A percentile compares a stretch with the other conserved stretches of the same genome.
Evolutionary conservation across 768 basidiomycete genomes (phyloP).

Genomic region (Trametes cubensis): DNA sequence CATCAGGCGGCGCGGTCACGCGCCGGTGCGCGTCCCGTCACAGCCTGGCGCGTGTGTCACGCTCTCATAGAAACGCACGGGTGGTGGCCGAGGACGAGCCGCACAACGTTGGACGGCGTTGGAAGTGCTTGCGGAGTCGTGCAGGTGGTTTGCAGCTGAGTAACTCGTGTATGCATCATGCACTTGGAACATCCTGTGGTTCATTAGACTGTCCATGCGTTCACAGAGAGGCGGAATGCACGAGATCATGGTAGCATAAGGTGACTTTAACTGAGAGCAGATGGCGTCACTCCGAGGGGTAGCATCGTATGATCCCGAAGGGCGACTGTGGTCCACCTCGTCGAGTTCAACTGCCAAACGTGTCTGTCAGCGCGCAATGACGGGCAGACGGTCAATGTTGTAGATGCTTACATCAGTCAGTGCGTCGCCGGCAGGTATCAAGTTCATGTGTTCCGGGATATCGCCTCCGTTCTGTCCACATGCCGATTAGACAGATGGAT

Average conservation of each 20-base stretch:
- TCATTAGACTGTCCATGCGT: not conserved
- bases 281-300: conserved; percentile 48
- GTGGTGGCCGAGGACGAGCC: conserved; percentile 4
- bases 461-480: conserved; percentile 44
- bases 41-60: not conserved
- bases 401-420: conserved; percentile 54
- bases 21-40: not conserved
- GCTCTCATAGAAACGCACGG: not conserved
- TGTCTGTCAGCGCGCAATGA: not conserved
- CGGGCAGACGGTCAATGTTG: not conserved
- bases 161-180: no score
- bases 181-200: not conserved
- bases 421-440: conserved; percentile 61
- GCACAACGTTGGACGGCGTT: not conserved
- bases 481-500: conserved; percentile 4
- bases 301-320: conserved; percentile 37
- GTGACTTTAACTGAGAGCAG: conserved; percentile 15
- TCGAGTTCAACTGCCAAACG: conserved; percentile 49
- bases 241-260: not conserved
- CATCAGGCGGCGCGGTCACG: conserved; percentile 15
- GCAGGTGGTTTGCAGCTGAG: not conserved
- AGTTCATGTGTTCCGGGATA: conserved; percentile 77
- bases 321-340: conserved; percentile 51
- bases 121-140: no score
- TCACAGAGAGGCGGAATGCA: not conserved